phyloP scores from a whole-genome alignment of 371 early-diverging fungal genomes.

The Actinomucor elegans region DNA sequence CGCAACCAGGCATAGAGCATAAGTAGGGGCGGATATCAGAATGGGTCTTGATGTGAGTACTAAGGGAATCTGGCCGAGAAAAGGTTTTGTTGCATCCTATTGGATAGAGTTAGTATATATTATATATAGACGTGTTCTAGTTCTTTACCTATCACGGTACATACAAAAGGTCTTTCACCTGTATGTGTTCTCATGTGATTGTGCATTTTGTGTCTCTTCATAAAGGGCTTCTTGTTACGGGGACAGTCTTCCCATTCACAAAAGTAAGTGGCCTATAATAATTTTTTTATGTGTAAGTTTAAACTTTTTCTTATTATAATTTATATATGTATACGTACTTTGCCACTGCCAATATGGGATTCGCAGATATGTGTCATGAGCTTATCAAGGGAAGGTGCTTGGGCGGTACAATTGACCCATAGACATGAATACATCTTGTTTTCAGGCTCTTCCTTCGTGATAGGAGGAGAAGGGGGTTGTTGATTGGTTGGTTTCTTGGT shows the following conservation, averaged over 20 bases:
- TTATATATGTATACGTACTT: conserved; percentile 10
- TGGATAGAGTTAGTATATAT: conserved; percentile 6
- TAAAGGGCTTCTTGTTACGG: conserved; percentile 75
- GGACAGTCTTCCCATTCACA: conserved; percentile 85
- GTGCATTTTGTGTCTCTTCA: conserved; percentile 87
- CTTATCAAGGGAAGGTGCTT: conserved; percentile 49
- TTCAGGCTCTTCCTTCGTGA: too few species aligned
- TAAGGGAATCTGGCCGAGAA: conserved; percentile 85
- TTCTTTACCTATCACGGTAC: conserved; percentile 21
- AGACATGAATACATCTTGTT: conserved; percentile 43
- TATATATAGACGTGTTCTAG: not conserved
- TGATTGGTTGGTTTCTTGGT: too few species aligned
- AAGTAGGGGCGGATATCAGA: conserved; percentile 72
- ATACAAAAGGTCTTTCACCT: conserved; percentile 72
- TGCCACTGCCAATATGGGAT: conserved; percentile 27
- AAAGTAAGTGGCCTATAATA: conserved; percentile 60
- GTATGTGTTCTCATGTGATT: conserved; percentile 90
- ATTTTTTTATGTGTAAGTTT: too few species aligned
- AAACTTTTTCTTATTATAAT: too few species aligned
- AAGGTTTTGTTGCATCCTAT: conserved; percentile 80
- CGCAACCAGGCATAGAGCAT: conserved; percentile 58
- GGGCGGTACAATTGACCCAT: conserved; percentile 61
- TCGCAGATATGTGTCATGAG: conserved; percentile 38
- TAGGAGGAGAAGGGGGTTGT: too few species aligned
- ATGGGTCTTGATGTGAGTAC: conserved; percentile 88